These are phyloP conservation scores for Tuber magnatum DNA, from an alignment of 495 filamentous ascomycete species.

Conservation along the genomic window DNA sequence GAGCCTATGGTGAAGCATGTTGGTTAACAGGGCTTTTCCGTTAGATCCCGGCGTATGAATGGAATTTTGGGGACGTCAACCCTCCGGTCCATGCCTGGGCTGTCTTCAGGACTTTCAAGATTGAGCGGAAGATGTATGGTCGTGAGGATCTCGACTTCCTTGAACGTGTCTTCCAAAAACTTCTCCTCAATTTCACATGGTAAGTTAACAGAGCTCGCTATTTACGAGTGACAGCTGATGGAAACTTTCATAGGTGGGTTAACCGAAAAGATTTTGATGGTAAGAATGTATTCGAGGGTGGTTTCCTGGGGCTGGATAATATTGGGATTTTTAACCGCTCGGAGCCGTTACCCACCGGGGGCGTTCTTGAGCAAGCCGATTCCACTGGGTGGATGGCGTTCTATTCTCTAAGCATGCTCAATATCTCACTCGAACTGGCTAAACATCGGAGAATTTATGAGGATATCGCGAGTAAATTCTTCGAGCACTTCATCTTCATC, in stretches of 20 bases:
- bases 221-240: conserved; percentile 29
- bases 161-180: conserved; percentile 91
- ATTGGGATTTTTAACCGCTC: conserved; percentile 98
- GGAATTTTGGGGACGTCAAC: conserved; percentile 97
- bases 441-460: conserved; percentile 96
- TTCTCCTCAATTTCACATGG: conserved; percentile 96
- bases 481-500: conserved; percentile 96
- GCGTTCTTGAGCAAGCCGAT: conserved; percentile 89
- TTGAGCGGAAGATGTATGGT: conserved; percentile 94
- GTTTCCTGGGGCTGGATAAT: conserved; percentile 93
- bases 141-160: conserved; percentile 91
- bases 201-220: conserved; percentile 74
- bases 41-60: conserved; percentile 62
- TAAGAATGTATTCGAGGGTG: conserved; percentile 95
- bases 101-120: conserved; percentile 91
- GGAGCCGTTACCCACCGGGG: conserved; percentile 87
- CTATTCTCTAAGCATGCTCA: conserved; percentile 90
- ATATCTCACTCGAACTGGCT: conserved; percentile 87
- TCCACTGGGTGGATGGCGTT: conserved; percentile 99
- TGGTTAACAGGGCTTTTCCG: neutral
- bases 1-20: conserved; percentile 43
- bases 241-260: conserved; percentile 56
- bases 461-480: conserved; percentile 97
- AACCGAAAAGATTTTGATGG: conserved; percentile 90
- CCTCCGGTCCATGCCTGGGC: conserved; percentile 96